Conservation (phyloP, 2,329 filamentous ascomycete genomes). For the Gnomoniopsis sp. region DNA sequence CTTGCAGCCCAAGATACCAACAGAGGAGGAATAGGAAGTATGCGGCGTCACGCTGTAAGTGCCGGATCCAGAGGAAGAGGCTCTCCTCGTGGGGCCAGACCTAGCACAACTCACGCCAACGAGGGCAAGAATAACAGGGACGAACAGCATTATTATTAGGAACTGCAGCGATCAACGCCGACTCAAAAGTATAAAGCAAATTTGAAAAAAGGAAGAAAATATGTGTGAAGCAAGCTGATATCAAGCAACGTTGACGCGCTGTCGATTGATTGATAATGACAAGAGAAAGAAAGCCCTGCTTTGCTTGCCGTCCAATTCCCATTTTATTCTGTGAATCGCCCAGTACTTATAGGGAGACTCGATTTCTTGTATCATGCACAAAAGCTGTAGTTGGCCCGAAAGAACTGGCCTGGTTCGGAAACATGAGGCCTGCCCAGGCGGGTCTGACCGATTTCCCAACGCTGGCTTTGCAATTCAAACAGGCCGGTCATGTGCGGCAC, state of each 20-base stretch:
- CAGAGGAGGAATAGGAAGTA: slow-evolving; percentile 51
- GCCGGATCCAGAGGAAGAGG: not conserved
- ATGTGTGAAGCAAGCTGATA: not conserved
- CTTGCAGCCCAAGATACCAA: slow-evolving; percentile 59
- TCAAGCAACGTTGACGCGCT: too few relatives aligned
- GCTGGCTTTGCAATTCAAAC: not conserved
- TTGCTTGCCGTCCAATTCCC: too few relatives aligned
- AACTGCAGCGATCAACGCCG: not conserved
- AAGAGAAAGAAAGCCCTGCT: too few relatives aligned
- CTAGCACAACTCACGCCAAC: not conserved
- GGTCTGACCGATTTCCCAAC: not conserved
- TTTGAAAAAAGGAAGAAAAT: not conserved
- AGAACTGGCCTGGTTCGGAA: too few relatives aligned
- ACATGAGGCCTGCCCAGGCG: not conserved
- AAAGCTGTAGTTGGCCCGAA: too few relatives aligned
- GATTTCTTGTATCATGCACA: too few relatives aligned
- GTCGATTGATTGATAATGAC: too few relatives aligned
- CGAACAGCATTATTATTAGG: not conserved
- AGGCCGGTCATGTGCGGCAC: not conserved
- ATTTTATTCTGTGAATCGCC: too few relatives aligned
- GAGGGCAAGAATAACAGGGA: not conserved
- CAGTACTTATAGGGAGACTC: too few relatives aligned
- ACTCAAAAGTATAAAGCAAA: not conserved
- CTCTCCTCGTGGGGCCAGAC: not conserved
- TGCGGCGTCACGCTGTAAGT: slow-evolving; percentile 49